Evolutionary conservation across 2,329 filamentous ascomycete genomes (phyloP).

Genomic region (Emmonsiellopsis sp.): DNA sequence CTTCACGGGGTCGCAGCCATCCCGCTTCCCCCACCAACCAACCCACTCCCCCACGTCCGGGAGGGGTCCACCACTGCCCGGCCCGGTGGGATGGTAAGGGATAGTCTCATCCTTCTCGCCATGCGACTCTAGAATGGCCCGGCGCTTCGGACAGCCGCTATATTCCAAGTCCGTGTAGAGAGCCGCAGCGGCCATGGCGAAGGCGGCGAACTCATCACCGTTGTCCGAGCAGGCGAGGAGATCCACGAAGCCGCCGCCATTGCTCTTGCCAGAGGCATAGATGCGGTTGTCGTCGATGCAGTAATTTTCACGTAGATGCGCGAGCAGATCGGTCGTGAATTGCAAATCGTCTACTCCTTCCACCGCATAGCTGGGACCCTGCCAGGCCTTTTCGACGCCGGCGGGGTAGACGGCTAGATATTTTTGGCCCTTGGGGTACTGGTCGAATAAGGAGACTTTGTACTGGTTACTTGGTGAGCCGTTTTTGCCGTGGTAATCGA

Average conservation of each 20-base stretch:
- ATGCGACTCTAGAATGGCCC: not conserved
- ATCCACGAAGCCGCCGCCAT: not conserved
- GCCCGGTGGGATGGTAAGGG: not conserved
- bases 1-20: not conserved
- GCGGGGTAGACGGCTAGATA: not conserved
- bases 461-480: not conserved
- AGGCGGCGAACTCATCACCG: not conserved
- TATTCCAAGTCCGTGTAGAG: not conserved
- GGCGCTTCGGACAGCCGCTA: not conserved
- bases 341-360: not conserved
- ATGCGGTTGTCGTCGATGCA: not conserved
- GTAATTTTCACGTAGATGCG: not conserved
- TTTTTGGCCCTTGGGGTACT: not conserved
- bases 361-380: not conserved
- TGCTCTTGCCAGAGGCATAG: not conserved
- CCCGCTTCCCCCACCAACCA: not conserved
- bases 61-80: not conserved
- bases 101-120: not conserved
- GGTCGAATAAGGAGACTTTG: not conserved
- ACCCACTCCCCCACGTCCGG: not conserved
- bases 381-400: not conserved
- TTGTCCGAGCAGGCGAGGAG: not conserved
- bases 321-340: not conserved
- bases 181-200: not conserved
- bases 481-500: not conserved